Conservation (phyloP, 177 flowering plant genomes). For the Vitis hybrid region DNA sequence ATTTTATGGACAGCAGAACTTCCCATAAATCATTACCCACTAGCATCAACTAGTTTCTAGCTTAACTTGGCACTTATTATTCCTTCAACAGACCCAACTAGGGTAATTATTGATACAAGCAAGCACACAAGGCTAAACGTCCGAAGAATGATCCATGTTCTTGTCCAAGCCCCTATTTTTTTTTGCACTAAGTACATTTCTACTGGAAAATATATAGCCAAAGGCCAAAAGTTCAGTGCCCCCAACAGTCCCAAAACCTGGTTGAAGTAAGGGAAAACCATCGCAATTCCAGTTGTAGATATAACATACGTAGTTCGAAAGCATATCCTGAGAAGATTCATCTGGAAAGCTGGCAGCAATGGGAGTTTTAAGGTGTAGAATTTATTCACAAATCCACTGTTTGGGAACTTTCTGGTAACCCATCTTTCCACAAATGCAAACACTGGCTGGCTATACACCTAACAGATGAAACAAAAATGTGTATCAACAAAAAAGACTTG, state of each 20-base stretch:
- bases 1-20: background rate
- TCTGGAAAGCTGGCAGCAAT: constrained; percentile 34
- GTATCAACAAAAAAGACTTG: background rate
- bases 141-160: constrained; percentile 60
- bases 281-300: constrained; percentile 68
- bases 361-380: constrained; percentile 45
- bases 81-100: constrained; percentile 70
- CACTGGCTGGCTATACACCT: constrained; percentile 79
- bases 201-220: constrained; percentile 82
- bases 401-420: constrained; percentile 41
- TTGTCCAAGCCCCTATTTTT: constrained; percentile 60
- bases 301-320: constrained; percentile 68
- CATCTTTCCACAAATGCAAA: constrained; percentile 63
- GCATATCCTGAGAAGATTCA: constrained; percentile 55
- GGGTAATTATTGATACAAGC: constrained; percentile 39
- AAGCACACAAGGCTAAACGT: constrained; percentile 54
- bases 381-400: constrained; percentile 48
- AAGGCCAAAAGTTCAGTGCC: constrained; percentile 79
- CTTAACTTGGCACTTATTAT: constrained; percentile 51
- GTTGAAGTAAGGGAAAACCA: constrained; percentile 88
- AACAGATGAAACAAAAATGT: background rate
- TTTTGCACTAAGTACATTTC: constrained; percentile 72
- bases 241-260: constrained; percentile 73
- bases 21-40: background rate
- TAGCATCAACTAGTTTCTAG: constrained; percentile 8